Evolutionary conservation across 257 asterid genomes (phyloP).

Genomic region (Hygrophila difformis): DNA sequence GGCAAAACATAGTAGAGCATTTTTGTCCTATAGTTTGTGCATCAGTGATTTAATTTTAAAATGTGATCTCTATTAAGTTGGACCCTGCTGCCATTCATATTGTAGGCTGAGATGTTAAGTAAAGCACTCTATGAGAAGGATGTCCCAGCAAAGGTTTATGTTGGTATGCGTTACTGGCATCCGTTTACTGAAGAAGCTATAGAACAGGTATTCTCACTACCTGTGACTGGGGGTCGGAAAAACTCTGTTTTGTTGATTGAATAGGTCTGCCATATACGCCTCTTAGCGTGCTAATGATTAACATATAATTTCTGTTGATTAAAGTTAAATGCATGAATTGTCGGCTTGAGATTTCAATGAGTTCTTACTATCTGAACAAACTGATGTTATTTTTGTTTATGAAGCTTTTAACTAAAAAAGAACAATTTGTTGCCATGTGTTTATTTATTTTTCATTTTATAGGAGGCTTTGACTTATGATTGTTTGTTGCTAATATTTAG

Average conservation of each 20-base stretch:
- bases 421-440: too few relatives aligned
- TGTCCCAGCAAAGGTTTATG: conserved; percentile 90
- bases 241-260: background rate
- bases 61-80: conserved; percentile 14
- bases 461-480: too few relatives aligned
- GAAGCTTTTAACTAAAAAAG: background rate
- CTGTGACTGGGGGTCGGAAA: conserved; percentile 8
- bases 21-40: too few relatives aligned
- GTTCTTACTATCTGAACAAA: conserved; percentile 10
- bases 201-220: conserved; percentile 48
- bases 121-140: conserved; percentile 65
- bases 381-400: conserved; percentile 4
- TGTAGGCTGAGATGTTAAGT: conserved; percentile 86
- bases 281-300: conserved; percentile 9
- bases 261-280: background rate
- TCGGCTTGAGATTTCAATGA: conserved; percentile 1
- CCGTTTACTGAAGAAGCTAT: conserved; percentile 99
- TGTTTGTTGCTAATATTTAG: background rate
- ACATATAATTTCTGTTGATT: conserved; percentile 2
- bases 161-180: conserved; percentile 99
- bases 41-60: conserved; percentile 10
- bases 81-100: conserved; percentile 18
- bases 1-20: background rate
- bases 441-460: too few relatives aligned
- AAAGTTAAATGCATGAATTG: background rate